Evolutionary conservation across 306 rosid genomes (phyloP).

Genomic region (Inga laurina): DNA sequence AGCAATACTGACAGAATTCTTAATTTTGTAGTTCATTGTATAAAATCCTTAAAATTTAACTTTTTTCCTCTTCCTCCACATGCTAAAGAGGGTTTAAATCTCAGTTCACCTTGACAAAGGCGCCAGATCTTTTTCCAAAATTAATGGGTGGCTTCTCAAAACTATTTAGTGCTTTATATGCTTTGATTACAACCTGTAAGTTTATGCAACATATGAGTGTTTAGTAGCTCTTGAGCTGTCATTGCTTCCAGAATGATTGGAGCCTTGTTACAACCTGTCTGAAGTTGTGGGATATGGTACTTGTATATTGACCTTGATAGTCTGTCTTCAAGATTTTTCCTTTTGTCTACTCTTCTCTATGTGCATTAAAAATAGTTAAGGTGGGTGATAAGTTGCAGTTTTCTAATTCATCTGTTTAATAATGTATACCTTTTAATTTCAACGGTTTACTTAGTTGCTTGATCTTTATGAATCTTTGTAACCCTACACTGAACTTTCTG

Average conservation of each 20-base stretch:
- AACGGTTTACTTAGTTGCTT: not conserved
- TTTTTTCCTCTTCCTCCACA: not conserved
- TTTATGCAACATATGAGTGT: not conserved
- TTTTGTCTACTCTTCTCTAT: not conserved
- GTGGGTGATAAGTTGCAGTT: not conserved
- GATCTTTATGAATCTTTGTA: not conserved
- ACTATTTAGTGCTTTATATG: not conserved
- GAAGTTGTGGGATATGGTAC: not conserved
- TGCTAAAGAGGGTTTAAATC: not conserved
- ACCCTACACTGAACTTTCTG: conserved; percentile 1
- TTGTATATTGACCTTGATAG: not conserved
- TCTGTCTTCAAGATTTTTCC: not conserved
- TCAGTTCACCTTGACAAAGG: too few species aligned
- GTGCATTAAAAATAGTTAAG: not conserved
- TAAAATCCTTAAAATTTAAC: not conserved
- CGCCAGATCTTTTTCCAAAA: not conserved
- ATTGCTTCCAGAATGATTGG: conserved; percentile 5
- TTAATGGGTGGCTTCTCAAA: not conserved
- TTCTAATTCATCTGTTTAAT: conserved; percentile 11
- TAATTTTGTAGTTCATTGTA: not conserved
- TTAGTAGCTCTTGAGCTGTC: not conserved
- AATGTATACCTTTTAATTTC: not conserved
- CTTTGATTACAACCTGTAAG: not conserved
- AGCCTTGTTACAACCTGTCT: not conserved
- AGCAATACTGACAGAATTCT: not conserved